Evolutionary conservation across 495 filamentous ascomycete genomes (phyloP).

Genomic region (Talaromyces proteolyticus): DNA sequence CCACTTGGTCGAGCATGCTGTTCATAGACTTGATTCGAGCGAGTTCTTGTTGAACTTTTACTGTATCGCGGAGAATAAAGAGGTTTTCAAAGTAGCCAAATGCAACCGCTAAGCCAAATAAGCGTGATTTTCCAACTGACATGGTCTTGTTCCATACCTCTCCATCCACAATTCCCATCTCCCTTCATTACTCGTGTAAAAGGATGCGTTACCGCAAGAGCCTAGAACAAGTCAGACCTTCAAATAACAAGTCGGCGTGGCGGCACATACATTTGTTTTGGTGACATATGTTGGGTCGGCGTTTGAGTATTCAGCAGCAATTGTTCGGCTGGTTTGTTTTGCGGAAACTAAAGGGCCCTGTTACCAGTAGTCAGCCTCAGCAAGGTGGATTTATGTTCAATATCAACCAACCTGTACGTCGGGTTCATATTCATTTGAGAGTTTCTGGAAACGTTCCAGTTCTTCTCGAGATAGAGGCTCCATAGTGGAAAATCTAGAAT

Average conservation of each 20-base stretch:
- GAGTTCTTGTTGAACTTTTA: slow-evolving; percentile 61
- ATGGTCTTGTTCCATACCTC: slow-evolving; percentile 55
- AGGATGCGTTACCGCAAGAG: slow-evolving; percentile 76
- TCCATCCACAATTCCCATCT: slow-evolving; percentile 96
- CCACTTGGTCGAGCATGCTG: slow-evolving; percentile 63
- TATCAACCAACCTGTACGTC: slow-evolving; percentile 50
- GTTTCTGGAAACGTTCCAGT: slow-evolving; percentile 47
- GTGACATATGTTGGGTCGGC: slow-evolving; percentile 78
- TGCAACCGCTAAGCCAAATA: slow-evolving; percentile 61
- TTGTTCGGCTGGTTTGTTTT: slow-evolving; percentile 67
- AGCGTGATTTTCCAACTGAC: not conserved
- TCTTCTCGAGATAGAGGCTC: slow-evolving; percentile 42
- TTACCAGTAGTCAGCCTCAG: slow-evolving; percentile 15
- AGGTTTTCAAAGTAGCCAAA: slow-evolving; percentile 91
- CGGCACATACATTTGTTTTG: slow-evolving; percentile 72
- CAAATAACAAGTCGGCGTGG: slow-evolving; percentile 11
- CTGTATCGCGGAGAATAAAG: slow-evolving; percentile 55
- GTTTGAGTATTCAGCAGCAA: slow-evolving; percentile 84
- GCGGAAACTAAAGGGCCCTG: slow-evolving; percentile 81
- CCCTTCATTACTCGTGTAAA: slow-evolving; percentile 83
- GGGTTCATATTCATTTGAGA: slow-evolving; percentile 60
- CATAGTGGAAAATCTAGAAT: slow-evolving; percentile 25
- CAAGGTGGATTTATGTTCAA: not conserved
- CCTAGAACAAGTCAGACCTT: slow-evolving; percentile 37
- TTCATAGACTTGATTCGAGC: slow-evolving; percentile 66